Conservation (phyloP, 2,329 filamentous ascomycete species). For the Westerdykella ornata region DNA sequence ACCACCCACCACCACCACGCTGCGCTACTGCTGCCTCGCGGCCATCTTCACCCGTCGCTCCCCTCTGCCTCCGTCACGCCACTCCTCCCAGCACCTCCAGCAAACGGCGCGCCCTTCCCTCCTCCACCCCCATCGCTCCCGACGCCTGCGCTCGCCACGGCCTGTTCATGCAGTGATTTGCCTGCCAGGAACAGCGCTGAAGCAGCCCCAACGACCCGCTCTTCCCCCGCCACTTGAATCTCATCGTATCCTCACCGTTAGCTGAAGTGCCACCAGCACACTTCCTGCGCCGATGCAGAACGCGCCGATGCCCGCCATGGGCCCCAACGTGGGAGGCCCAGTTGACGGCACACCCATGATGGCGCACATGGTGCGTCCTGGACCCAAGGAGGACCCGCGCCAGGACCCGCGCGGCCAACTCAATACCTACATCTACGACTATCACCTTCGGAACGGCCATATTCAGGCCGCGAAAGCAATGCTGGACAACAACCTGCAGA, state of each 20-base stretch:
- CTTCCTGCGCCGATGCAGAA: constrained; percentile 31
- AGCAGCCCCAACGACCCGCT: constrained; percentile 12
- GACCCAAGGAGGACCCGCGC: constrained; percentile 18
- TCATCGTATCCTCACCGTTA: no score
- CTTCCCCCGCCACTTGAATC: constrained; percentile 10
- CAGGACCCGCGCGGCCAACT: constrained; percentile 49
- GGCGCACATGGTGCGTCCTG: constrained; percentile 49
- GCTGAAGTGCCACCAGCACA: constrained; percentile 1
- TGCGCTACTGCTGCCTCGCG: background rate
- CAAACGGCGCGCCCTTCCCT: constrained; percentile 15
- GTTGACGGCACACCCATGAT: constrained; percentile 62
- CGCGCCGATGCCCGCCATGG: constrained; percentile 58
- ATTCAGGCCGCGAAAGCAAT: constrained; percentile 69
- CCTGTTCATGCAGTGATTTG: constrained; percentile 27
- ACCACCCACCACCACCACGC: background rate
- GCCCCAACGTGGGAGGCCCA: constrained; percentile 53
- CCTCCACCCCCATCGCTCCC: constrained; percentile 7
- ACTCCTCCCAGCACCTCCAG: constrained; percentile 4
- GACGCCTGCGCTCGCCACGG: constrained; percentile 19
- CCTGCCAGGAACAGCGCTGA: constrained; percentile 19
- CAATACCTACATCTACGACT: constrained; percentile 87
- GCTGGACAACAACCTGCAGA: constrained; percentile 46
- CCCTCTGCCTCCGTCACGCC: background rate
- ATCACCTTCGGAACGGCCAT: constrained; percentile 80
- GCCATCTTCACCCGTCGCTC: background rate